phyloP scores from a whole-genome alignment of 768 basidiomycete species.

The Macrolepiota dolichaula region DNA sequence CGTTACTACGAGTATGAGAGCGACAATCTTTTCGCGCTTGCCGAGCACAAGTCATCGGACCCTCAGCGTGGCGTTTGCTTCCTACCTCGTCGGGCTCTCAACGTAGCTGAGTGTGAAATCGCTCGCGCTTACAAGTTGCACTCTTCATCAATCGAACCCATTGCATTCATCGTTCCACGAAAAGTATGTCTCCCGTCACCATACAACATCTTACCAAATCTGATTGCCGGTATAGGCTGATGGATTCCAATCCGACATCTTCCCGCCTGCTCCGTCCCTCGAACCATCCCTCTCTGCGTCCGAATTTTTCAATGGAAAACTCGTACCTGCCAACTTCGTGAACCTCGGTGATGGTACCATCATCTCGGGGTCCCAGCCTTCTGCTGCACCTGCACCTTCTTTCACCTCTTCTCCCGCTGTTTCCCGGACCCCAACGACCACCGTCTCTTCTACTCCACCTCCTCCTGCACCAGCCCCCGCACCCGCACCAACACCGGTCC shows the following conservation, averaged over 20 bases:
- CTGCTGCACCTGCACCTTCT: conserved; percentile 33
- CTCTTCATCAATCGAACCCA: conserved; percentile 74
- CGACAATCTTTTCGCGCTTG: conserved; percentile 71
- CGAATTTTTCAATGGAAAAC: conserved; percentile 89
- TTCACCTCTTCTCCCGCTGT: conserved; percentile 23
- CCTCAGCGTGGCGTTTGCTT: conserved; percentile 98
- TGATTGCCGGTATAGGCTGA: conserved; percentile 55
- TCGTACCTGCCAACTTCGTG: conserved; percentile 72
- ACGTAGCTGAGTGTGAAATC: conserved; percentile 90
- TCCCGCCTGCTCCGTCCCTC: conserved; percentile 82
- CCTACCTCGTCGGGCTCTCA: conserved; percentile 88
- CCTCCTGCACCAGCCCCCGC: conserved; percentile 15
- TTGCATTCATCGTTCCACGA: conserved; percentile 93
- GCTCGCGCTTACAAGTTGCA: conserved; percentile 90
- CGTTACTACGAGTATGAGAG: conserved; percentile 96
- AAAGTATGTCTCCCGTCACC: conserved; percentile 53
- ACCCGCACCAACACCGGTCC: conserved; percentile 6
- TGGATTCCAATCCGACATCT: conserved; percentile 96
- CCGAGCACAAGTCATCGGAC: conserved; percentile 86
- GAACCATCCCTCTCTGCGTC: conserved; percentile 78
- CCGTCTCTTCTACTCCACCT: conserved; percentile 17
- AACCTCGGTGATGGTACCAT: conserved; percentile 68
- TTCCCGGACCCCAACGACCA: conserved; percentile 27
- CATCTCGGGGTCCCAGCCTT: conserved; percentile 25
- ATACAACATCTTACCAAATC: neutral